These are phyloP conservation scores for Pseudocercospora macadamiae DNA, from an alignment of 2,329 filamentous ascomycete genomes.

Conservation along the genomic window DNA sequence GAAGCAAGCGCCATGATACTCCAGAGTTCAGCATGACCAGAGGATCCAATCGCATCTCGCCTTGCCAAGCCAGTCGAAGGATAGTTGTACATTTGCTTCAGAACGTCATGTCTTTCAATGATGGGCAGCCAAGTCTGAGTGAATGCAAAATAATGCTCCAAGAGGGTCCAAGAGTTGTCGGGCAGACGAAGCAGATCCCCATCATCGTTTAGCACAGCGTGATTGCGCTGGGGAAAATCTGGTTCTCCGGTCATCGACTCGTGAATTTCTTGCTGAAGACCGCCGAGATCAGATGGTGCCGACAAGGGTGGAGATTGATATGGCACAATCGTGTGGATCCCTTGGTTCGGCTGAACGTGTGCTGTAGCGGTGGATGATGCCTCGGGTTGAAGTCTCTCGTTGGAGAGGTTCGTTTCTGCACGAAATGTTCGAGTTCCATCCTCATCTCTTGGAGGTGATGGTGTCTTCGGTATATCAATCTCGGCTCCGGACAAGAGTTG, in stretches of 20 bases:
- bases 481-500: constrained; percentile 57
- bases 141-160: constrained; percentile 75
- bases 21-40: constrained; percentile 50
- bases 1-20: constrained; percentile 43
- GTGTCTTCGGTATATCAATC: constrained; percentile 26
- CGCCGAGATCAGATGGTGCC: constrained; percentile 19
- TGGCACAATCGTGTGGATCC: background rate
- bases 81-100: constrained; percentile 61
- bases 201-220: background rate
- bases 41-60: constrained; percentile 34
- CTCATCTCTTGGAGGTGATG: too few relatives aligned
- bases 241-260: background rate
- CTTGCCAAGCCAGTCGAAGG: constrained; percentile 47
- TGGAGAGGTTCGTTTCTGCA: too few relatives aligned
- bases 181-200: constrained; percentile 49
- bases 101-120: constrained; percentile 66
- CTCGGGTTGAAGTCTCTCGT: too few relatives aligned
- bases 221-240: background rate
- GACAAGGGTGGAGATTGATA: constrained; percentile 28
- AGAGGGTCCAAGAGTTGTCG: constrained; percentile 60
- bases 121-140: constrained; percentile 78
- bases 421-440: too few relatives aligned
- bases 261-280: constrained; percentile 5
- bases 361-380: background rate
- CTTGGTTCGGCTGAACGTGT: background rate